Evolutionary conservation across 441 rosid species (phyloP), one percentile per base, ranked within the genome.

Genomic region (Aleurites moluccanus): DNA sequence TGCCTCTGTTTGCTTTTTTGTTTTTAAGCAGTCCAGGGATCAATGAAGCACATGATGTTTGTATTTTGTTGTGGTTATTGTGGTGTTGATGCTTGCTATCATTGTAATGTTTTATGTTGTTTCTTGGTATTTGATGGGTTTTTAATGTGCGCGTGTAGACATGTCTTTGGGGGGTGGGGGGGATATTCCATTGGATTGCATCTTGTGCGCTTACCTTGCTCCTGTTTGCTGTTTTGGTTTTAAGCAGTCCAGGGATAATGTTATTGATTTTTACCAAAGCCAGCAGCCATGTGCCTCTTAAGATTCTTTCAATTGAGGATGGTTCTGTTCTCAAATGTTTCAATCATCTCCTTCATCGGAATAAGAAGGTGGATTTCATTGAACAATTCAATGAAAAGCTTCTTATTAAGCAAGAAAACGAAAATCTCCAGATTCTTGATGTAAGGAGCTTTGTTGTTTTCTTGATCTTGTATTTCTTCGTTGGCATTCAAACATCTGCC

Each of bases 301-400:
- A 86, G 80, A 87, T 89, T 77, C 84, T 89, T 30, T 87, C 91
- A 7, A 89, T 89, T 73, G 93, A 89, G 77, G 91, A 87, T 80
- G 93, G 91, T 56, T 87, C 85, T 0, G 91, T 89, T 74, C 90
- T 89, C 44, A 87, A 87, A 81, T 74, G 86, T 56, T 89, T 89
- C 78, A 81, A 78, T 65, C 93, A 89, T 81, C 88, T 89, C 23
- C 91, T 89, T 74, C 90, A 87, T 79, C 89, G 91, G 65, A 88
- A 86, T 81, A 87, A 86, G 85, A 87, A 87, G 87, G 93, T 89
- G 68, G 91, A 89, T 63, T 89, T 89, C 75, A 86, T 89, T 18
- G 91, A 89, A 79, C 91, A 87, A 67, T 89, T 89, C 81, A 89
- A 89, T 66, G 93, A 89, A 76, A 89, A 89, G 87, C 93, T 89